Percentiles rank a stretch among this genome's conserved stretches.
Conservation (phyloP, 225 moss, liverwort and hornwort species). For the Bryum argenteum region DNA sequence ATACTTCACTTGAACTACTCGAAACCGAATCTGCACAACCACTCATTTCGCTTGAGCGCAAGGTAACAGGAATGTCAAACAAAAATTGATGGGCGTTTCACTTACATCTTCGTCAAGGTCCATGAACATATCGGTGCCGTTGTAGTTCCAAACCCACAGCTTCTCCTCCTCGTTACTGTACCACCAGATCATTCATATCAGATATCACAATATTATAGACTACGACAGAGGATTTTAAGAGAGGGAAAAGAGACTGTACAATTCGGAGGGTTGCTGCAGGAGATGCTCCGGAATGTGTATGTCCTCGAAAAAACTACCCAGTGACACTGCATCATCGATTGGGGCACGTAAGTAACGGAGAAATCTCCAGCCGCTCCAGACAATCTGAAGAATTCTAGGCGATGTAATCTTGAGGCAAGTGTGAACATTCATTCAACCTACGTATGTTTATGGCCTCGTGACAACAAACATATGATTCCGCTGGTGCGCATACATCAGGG, state of each 20-base stretch:
- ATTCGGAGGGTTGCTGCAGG: constrained; percentile 83
- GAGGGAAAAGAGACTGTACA: constrained; percentile 49
- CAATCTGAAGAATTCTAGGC: too few relatives aligned
- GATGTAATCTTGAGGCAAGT: too few relatives aligned
- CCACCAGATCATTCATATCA: constrained; percentile 1
- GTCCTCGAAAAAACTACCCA: constrained; percentile 90
- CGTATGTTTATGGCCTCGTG: too few relatives aligned
- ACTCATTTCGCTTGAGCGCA: not conserved
- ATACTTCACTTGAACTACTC: constrained; percentile 91
- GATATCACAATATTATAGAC: constrained; percentile 5
- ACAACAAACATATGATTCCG: too few relatives aligned
- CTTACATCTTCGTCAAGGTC: constrained; percentile 96
- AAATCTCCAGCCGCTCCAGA: not conserved
- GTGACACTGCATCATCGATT: constrained; percentile 60
- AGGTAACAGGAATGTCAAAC: constrained; percentile 8
- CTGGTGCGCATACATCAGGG: too few relatives aligned
- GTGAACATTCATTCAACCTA: too few relatives aligned
- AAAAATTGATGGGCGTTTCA: constrained; percentile 2
- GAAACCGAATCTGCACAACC: constrained; percentile 72
- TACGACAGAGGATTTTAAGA: constrained; percentile 2
- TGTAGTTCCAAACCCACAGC: constrained; percentile 97
- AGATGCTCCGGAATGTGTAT: constrained; percentile 91
- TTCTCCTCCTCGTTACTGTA: constrained; percentile 78
- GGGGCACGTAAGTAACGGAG: constrained; percentile 15
- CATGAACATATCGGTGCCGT: constrained; percentile 81